Evolutionary conservation across 345 rosid species (phyloP).

Genomic region (Clausena lansium): DNA sequence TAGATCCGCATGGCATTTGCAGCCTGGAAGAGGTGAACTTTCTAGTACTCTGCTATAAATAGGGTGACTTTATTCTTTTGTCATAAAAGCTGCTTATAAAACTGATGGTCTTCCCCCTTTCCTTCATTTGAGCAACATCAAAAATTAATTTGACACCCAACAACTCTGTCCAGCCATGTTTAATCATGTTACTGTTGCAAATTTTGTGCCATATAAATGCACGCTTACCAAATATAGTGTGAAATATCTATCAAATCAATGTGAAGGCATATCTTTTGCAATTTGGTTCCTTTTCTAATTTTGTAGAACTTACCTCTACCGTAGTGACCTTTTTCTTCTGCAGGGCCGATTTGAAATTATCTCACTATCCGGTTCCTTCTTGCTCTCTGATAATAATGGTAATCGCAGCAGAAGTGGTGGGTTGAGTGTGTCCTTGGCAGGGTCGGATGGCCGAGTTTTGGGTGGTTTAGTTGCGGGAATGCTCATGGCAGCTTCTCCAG

Average conservation of each 20-base stretch:
- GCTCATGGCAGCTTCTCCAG: constrained; percentile 74
- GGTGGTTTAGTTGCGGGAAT: constrained; percentile 84
- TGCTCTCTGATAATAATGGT: constrained; percentile 53
- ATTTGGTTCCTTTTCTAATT: background rate
- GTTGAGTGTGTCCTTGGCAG: constrained; percentile 74
- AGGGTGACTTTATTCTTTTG: background rate
- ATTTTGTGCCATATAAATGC: background rate
- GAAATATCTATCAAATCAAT: background rate
- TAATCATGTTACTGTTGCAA: background rate
- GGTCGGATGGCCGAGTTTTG: constrained; percentile 66
- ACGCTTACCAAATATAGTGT: background rate
- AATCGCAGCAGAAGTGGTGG: constrained; percentile 41
- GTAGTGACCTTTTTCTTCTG: constrained; percentile 16
- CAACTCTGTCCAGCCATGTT: background rate
- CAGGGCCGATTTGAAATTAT: constrained; percentile 90
- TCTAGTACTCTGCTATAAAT: background rate
- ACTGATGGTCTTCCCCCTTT: background rate
- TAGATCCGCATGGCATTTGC: background rate
- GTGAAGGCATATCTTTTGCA: background rate
- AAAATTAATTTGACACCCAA: background rate
- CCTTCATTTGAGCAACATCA: background rate
- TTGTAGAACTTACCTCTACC: background rate
- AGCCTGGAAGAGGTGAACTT: background rate
- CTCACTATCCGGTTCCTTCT: constrained; percentile 72
- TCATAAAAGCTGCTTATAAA: background rate